Percentiles rank a stretch among this genome's conserved stretches.
Conservation (phyloP, 768 basidiomycete species). For the Podaxis mareebaensis region DNA sequence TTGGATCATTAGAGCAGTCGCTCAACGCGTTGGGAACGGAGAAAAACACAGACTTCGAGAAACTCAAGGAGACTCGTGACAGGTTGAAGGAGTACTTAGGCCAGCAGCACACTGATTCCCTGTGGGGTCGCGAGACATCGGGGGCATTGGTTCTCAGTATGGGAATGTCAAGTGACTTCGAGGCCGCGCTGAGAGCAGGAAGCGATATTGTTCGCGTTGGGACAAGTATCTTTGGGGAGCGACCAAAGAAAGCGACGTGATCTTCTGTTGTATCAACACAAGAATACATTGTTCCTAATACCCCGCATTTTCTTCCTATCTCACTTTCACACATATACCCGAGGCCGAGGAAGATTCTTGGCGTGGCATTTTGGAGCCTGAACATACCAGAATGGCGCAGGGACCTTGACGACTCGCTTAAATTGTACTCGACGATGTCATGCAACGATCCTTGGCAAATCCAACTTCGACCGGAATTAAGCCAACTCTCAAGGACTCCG, state of each 20-base stretch:
- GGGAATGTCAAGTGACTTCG: conserved; percentile 98
- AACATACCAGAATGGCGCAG: neutral
- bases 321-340: neutral
- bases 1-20: conserved; percentile 81
- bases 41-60: conserved; percentile 71
- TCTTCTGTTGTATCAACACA: neutral
- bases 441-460: neutral
- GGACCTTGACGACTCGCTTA: neutral
- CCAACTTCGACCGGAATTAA: neutral
- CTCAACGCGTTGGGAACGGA: conserved; percentile 47
- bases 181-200: conserved; percentile 79
- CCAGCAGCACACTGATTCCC: conserved; percentile 20
- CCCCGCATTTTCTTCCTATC: neutral
- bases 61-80: conserved; percentile 64
- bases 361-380: neutral
- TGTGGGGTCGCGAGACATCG: conserved; percentile 49
- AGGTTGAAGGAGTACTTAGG: conserved; percentile 49
- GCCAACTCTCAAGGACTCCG: neutral
- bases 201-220: conserved; percentile 91
- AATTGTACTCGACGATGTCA: neutral
- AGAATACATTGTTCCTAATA: neutral
- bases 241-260: conserved; percentile 50
- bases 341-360: neutral
- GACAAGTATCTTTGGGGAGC: conserved; percentile 82
- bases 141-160: conserved; percentile 73